Evolutionary conservation across 1,284 basidiomycete genomes (phyloP).

Genomic region (Pascua guehoae): DNA sequence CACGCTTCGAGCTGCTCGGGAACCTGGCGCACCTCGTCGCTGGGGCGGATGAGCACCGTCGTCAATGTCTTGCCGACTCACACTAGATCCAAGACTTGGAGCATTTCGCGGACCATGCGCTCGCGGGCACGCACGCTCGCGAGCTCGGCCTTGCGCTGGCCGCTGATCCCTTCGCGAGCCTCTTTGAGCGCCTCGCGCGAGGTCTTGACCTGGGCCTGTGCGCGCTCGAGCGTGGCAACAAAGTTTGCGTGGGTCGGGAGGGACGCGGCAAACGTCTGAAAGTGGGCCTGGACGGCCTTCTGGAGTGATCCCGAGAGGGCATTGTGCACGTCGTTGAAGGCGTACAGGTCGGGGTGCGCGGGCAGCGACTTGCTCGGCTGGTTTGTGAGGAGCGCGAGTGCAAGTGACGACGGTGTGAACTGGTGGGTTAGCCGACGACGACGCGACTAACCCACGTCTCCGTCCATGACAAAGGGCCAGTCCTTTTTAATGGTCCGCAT

Average conservation of each 20-base stretch:
- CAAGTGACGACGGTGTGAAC: conserved; percentile 90
- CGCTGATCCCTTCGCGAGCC: conserved; percentile 45
- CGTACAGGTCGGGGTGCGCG: conserved; percentile 29
- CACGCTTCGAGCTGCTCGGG: conserved; percentile 88
- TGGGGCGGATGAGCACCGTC: conserved; percentile 43
- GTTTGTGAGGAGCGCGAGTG: conserved; percentile 75
- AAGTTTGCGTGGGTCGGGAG: conserved; percentile 81
- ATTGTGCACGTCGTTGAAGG: conserved; percentile 40
- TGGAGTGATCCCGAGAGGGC: conserved; percentile 42
- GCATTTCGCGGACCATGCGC: conserved; percentile 83
- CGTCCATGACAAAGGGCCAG: conserved; percentile 82
- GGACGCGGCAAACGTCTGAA: conserved; percentile 85
- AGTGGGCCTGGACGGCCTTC: conserved; percentile 63
- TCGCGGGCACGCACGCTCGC: conserved; percentile 79
- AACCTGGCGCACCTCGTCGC: conserved; percentile 83
- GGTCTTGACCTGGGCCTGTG: conserved; percentile 67
- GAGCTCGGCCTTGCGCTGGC: conserved; percentile 61
- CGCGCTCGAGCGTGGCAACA: conserved; percentile 63
- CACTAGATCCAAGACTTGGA: conserved; percentile 85
- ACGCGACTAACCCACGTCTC: conserved; percentile 60
- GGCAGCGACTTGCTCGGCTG: conserved; percentile 52
- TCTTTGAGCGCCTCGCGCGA: conserved; percentile 72
- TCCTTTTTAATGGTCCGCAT: conserved; percentile 79
- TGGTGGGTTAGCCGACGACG: conserved; percentile 39
- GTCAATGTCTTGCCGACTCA: conserved; percentile 49